phyloP scores from a whole-genome alignment of 495 filamentous ascomycete species.

The Tricharina praecox region DNA sequence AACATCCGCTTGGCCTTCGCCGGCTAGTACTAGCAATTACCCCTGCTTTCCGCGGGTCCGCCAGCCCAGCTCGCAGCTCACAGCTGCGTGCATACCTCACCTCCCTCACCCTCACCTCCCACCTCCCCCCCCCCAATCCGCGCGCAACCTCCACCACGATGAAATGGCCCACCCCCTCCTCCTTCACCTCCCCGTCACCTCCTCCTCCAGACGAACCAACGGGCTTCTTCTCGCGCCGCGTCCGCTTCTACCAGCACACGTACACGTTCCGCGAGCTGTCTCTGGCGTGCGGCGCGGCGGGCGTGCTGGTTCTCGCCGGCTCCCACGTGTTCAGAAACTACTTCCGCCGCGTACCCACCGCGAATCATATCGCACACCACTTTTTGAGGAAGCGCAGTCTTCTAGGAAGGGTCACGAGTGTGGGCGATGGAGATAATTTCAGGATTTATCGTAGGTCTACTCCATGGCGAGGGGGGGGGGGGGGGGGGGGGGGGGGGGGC shows the following conservation, averaged over 20 bases:
- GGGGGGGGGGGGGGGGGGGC: background rate
- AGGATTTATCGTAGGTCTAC: slow-evolving; percentile 45
- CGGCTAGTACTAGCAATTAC: too few relatives aligned
- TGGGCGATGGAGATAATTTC: slow-evolving; percentile 93
- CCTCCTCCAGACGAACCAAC: background rate
- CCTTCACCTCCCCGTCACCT: slow-evolving; percentile 26
- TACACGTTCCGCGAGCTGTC: slow-evolving; percentile 36
- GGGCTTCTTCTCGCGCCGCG: background rate
- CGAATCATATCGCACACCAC: slow-evolving; percentile 48
- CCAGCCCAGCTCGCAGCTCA: too few relatives aligned
- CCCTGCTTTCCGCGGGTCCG: too few relatives aligned
- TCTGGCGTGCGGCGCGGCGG: slow-evolving; percentile 51
- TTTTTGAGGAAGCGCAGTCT: slow-evolving; percentile 55
- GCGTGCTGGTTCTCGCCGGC: slow-evolving; percentile 42
- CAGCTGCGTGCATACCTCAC: too few relatives aligned
- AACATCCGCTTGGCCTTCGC: too few relatives aligned
- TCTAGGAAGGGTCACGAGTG: slow-evolving; percentile 74
- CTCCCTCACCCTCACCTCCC: too few relatives aligned
- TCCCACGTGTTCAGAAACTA: slow-evolving; percentile 52
- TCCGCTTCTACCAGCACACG: slow-evolving; percentile 2
- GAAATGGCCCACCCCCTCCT: slow-evolving; percentile 39
- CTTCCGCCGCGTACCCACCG: slow-evolving; percentile 63
- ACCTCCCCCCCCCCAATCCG: background rate
- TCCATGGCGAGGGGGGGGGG: background rate
- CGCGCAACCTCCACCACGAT: slow-evolving; percentile 28